Percentiles rank a stretch among this genome's conserved stretches.
Evolutionary conservation across 768 basidiomycete species (phyloP).

Genomic region (Boletus tylopilopsis): DNA sequence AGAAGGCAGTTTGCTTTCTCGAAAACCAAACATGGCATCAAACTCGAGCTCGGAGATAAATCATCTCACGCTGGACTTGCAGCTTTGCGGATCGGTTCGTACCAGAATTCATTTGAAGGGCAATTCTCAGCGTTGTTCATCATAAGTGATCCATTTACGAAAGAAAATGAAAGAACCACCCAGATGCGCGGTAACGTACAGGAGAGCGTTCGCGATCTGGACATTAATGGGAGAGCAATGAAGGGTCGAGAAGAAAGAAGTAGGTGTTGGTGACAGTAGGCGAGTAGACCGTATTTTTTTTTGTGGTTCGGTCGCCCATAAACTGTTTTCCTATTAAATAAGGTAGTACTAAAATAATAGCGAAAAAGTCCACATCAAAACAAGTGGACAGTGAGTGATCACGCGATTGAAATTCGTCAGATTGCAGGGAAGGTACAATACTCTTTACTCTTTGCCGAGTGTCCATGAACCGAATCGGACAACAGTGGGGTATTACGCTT

Average conservation of each 20-base stretch:
- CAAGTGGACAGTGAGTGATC: neutral
- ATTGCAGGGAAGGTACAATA: slow-evolving; percentile 30
- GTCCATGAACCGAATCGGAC: slow-evolving; percentile 20
- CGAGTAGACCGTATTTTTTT: neutral
- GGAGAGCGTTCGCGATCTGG: neutral
- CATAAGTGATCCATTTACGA: slow-evolving; percentile 4
- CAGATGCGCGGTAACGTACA: neutral
- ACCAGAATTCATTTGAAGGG: slow-evolving; percentile 15
- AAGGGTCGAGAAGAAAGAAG: neutral
- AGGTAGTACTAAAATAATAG: neutral
- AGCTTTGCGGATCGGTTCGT: slow-evolving; percentile 7
- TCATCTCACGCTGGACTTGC: neutral
- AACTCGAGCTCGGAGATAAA: neutral
- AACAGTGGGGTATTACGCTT: slow-evolving; percentile 30
- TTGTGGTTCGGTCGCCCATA: neutral
- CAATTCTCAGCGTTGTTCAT: slow-evolving; percentile 11
- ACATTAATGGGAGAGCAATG: slow-evolving; percentile 9
- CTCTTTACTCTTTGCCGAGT: slow-evolving; percentile 28
- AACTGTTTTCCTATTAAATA: slow-evolving; percentile 4
- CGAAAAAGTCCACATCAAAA: neutral
- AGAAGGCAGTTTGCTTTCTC: slow-evolving; percentile 10
- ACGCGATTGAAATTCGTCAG: slow-evolving; percentile 19
- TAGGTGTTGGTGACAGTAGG: neutral
- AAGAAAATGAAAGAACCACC: slow-evolving; percentile 8
- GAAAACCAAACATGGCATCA: slow-evolving; percentile 15